phyloP scores from a whole-genome alignment of 176 grass and related monocot genomes.

The Musa itinerans region DNA sequence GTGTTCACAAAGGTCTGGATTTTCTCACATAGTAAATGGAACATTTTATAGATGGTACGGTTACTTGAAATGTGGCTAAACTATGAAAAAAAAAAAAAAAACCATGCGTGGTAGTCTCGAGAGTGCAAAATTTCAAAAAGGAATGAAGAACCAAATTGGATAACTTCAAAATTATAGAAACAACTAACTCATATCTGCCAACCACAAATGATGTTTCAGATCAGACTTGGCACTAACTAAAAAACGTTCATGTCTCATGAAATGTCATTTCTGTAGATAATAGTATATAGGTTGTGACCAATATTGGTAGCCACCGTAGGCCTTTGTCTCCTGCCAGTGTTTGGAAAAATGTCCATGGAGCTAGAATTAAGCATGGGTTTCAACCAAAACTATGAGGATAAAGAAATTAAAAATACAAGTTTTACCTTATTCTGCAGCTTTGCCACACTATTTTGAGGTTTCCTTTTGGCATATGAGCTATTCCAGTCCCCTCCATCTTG shows the following conservation, averaged over 20 bases:
- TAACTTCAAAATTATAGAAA: too few relatives aligned
- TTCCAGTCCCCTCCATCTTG: slow-evolving; percentile 97
- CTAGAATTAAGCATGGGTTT: background rate
- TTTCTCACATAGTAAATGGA: too few relatives aligned
- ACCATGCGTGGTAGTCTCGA: too few relatives aligned
- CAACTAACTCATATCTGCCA: too few relatives aligned
- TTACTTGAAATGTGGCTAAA: too few relatives aligned
- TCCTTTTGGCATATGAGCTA: slow-evolving; percentile 82
- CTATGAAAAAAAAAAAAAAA: too few relatives aligned
- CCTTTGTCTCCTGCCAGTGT: background rate
- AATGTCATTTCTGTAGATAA: background rate
- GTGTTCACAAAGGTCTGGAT: too few relatives aligned
- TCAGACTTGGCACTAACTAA: background rate
- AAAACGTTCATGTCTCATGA: background rate
- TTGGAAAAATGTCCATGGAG: background rate
- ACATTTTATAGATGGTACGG: too few relatives aligned
- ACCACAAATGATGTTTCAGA: too few relatives aligned
- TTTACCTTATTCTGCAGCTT: slow-evolving; percentile 19
- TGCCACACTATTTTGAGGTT: slow-evolving; percentile 33
- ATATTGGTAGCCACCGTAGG: background rate
- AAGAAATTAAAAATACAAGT: background rate
- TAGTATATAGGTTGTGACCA: background rate
- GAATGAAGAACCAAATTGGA: too few relatives aligned
- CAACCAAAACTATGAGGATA: background rate
- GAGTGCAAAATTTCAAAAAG: too few relatives aligned